A percentile compares a stretch with the other conserved stretches of the same genome.
Evolutionary conservation across 257 asterid species (phyloP).

Genomic region (Ophiorrhiza pumila): DNA sequence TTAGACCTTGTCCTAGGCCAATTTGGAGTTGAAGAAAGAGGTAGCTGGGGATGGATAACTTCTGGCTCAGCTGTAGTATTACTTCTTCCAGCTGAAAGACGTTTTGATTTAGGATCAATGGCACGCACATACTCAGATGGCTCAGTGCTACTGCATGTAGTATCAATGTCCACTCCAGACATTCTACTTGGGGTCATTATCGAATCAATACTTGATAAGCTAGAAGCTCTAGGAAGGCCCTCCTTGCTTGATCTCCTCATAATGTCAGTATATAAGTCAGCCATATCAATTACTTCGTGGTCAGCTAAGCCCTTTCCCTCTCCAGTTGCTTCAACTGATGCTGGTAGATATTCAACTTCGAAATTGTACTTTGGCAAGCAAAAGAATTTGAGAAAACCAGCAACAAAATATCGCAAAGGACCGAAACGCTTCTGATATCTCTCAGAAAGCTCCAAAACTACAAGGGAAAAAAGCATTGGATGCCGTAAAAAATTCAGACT

Average conservation of each 20-base stretch:
- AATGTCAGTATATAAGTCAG: slow-evolving; percentile 83
- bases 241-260: slow-evolving; percentile 93
- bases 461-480: slow-evolving; percentile 19
- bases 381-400: slow-evolving; percentile 86
- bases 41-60: slow-evolving; percentile 81
- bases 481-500: neutral
- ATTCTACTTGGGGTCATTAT: slow-evolving; percentile 82
- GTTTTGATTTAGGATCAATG: slow-evolving; percentile 82
- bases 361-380: slow-evolving; percentile 92
- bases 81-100: slow-evolving; percentile 77
- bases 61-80: slow-evolving; percentile 70
- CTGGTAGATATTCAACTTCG: slow-evolving; percentile 91
- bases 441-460: slow-evolving; percentile 95
- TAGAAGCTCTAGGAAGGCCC: slow-evolving; percentile 94
- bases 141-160: slow-evolving; percentile 78
- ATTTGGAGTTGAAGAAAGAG: slow-evolving; percentile 72
- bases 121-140: slow-evolving; percentile 96
- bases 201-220: slow-evolving; percentile 92
- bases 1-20: slow-evolving; percentile 94
- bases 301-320: slow-evolving; percentile 51
- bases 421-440: slow-evolving; percentile 90
- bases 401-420: slow-evolving; percentile 91
- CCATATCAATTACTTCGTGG: slow-evolving; percentile 63
- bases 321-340: slow-evolving; percentile 42
- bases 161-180: slow-evolving; percentile 70